Evolutionary conservation across 2,329 filamentous ascomycete genomes (phyloP), one percentile per base, ranked within the genome.

Genomic region (Xylaria sp.): DNA sequence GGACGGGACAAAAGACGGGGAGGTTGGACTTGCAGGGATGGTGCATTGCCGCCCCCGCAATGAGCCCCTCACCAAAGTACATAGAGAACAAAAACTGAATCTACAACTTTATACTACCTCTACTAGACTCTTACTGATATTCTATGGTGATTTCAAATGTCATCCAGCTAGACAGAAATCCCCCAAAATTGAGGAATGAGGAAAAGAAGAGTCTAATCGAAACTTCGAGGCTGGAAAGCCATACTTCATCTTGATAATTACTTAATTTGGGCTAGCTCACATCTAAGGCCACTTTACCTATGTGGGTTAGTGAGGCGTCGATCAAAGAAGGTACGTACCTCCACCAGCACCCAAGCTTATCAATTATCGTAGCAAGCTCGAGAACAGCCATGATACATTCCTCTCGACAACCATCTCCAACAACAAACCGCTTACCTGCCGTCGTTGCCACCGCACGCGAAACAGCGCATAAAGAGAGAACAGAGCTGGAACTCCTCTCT

Each of bases 31-130:
- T 58, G 37, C 56, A 65, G 48, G 63, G 63, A n/a, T 50, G 50
- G 37, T 60, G 52, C 41, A 46, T 46, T n/a, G 20, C 13, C 7
- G 55, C 48, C 57, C 48, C 66, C 39, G 59, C 62, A 48, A 66
- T 57, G 52, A 69, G 57, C 66, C 65, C 51, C 48, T 61, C 37
- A n/a, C n/a, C n/a, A n/a, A n/a, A n/a, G n/a, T n/a, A n/a, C n/a
- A n/a, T n/a, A n/a, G n/a, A n/a, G n/a, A n/a, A n/a, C n/a, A n/a
- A n/a, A n/a, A n/a, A n/a, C n/a, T n/a, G n/a, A n/a, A n/a, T n/a
- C n/a, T n/a, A n/a, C n/a, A n/a, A n/a, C n/a, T n/a, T n/a, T n/a
- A n/a, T n/a, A n/a, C n/a, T n/a, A n/a, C n/a, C n/a, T n/a, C n/a
- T n/a, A n/a, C n/a, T n/a, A n/a, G n/a, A n/a, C n/a, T n/a, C n/a